Evolutionary conservation across 2,329 filamentous ascomycete genomes (phyloP).

Genomic region (Xylariales sp.): DNA sequence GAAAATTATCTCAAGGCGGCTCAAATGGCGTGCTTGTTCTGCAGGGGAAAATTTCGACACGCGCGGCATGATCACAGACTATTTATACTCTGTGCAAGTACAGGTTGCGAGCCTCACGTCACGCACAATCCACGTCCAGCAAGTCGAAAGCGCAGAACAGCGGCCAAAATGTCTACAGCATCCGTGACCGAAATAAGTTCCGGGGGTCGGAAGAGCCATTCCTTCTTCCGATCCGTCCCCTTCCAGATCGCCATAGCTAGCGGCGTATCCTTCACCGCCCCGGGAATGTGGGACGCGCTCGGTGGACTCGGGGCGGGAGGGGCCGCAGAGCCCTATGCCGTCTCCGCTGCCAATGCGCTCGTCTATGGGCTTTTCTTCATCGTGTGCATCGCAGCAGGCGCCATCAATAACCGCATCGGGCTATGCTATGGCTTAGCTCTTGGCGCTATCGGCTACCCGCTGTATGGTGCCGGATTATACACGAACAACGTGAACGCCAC

Average conservation of each 20-base stretch:
- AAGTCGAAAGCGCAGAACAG: not conserved
- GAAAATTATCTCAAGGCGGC: not conserved
- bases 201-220: slow-evolving; percentile 14
- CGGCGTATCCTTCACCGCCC: slow-evolving; percentile 34
- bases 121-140: too few relatives aligned
- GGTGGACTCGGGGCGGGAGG: slow-evolving; percentile 38
- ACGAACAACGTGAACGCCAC: slow-evolving; percentile 59
- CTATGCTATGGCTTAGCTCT: slow-evolving; percentile 34
- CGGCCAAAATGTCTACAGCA: not conserved
- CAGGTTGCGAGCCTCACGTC: too few relatives aligned
- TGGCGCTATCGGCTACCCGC: slow-evolving; percentile 55
- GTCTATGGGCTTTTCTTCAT: slow-evolving; percentile 41
- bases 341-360: slow-evolving; percentile 41
- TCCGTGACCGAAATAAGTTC: not conserved
- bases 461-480: slow-evolving; percentile 61
- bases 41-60: not conserved
- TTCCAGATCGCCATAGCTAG: slow-evolving; percentile 37
- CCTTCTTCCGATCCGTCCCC: slow-evolving; percentile 25
- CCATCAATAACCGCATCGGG: slow-evolving; percentile 32
- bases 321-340: slow-evolving; percentile 34
- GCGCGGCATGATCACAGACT: too few relatives aligned
- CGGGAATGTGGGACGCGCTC: slow-evolving; percentile 38
- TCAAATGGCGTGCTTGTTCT: not conserved
- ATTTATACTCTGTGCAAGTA: too few relatives aligned
- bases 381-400: slow-evolving; percentile 35